Base-by-base conservation (phyloP, 805 yeast genomes). In the Metschnikowia lunata region DNA sequence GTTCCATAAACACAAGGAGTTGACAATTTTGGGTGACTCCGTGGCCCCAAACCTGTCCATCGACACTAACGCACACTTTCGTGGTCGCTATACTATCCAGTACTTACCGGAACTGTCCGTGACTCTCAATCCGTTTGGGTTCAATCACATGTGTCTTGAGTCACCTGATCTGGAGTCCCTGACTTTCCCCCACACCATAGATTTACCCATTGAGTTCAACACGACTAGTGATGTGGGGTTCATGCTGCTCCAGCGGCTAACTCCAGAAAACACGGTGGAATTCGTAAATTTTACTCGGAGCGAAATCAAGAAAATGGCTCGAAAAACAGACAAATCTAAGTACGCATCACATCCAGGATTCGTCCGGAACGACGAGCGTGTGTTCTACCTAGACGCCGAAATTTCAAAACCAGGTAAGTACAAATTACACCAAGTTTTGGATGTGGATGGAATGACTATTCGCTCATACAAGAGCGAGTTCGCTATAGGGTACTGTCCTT, bases 81-180 rank as follows among this genome's bases (percentile, higher is more conserved):
- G 79, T 56, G 99, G 99, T 36, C 81, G 80, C 35, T 86, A 87
- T 57, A 85, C 90, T 0, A 83, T 93, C 49, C 85, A 90, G 57
- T 85, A 86, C 49, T 69, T 93, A 30, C 98, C 99, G 0, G 97
- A 91, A 63, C 85, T 95, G 36, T 83, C 95, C 0, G 96, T 95
- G 5, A 71, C 74, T 56, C 66, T 93, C 54, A 88, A 90, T 51
- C 97, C 97, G 3, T 77, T 80, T 54, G 78, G 73, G 39, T 80
- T 77, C 40, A 59, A 58, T 27, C 71, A 78, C 5, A 76, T 75
- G 48, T 93, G 99, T 66, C 52, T 85, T 36, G 76, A 77, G 13
- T 51, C 59, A 45, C 8, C 45, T n/a, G 42, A 57, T 48, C 56
- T 60, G 39, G 57, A 55, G 60, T 43, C 43, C 18, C 30, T 29